Conservation (phyloP, 208 protist species). For the Herpetomonas tarakana region DNA sequence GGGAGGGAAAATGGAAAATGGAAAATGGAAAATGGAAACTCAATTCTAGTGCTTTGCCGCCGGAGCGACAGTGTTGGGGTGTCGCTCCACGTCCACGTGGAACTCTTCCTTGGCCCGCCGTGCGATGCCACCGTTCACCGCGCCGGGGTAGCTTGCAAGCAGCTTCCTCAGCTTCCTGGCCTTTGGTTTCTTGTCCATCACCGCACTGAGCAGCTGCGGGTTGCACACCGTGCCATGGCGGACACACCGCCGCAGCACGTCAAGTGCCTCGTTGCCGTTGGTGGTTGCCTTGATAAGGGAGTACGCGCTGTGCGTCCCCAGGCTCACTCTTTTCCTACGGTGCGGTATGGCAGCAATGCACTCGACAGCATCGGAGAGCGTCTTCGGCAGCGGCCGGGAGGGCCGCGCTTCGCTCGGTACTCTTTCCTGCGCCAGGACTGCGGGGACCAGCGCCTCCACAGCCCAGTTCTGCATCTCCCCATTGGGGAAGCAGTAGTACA, state of each 20-base stretch:
- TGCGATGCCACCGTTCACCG: constrained; percentile 52
- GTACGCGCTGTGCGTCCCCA: constrained; percentile 16
- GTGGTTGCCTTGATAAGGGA: constrained; percentile 21
- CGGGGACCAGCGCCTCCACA: too few species aligned
- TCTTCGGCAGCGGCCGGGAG: too few species aligned
- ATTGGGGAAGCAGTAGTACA: constrained; percentile 48
- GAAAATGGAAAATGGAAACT: too few species aligned
- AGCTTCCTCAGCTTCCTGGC: constrained; percentile 26
- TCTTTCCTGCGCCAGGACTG: too few species aligned
- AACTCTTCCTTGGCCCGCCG: constrained; percentile 26
- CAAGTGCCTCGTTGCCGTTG: constrained; percentile 31
- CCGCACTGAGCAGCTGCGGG: constrained; percentile 54
- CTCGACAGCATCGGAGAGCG: too few species aligned
- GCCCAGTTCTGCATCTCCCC: constrained; percentile 58
- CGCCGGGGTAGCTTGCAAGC: constrained; percentile 30
- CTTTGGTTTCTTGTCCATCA: constrained; percentile 37
- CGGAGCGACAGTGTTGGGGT: background rate
- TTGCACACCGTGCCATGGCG: constrained; percentile 46
- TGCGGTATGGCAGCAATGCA: too few species aligned
- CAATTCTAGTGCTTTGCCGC: too few species aligned
- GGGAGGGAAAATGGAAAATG: too few species aligned
- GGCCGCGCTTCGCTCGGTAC: too few species aligned
- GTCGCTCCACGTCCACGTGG: constrained; percentile 3
- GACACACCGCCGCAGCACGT: constrained; percentile 42
- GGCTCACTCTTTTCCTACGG: too few species aligned